phyloP scores from a whole-genome alignment of 176 grass and related monocot species.

The Cenchrus americanus region DNA sequence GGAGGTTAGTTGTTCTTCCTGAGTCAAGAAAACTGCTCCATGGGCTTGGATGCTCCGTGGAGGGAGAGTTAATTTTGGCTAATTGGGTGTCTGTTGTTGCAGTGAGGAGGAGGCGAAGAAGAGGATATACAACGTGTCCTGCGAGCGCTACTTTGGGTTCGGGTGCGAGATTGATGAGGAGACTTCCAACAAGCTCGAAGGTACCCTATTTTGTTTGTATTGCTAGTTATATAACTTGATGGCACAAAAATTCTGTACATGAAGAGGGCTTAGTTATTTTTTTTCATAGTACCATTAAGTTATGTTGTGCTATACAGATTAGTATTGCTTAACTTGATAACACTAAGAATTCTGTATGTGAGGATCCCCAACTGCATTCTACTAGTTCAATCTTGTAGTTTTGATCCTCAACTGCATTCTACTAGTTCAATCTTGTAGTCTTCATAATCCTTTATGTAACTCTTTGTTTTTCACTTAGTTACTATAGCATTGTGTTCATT shows the following conservation, averaged over 20 bases:
- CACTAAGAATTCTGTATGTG: neutral
- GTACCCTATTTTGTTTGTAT: conserved; percentile 19
- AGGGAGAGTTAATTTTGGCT: conserved; percentile 1
- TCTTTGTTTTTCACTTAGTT: too few relatives aligned
- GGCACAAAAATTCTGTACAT: too few relatives aligned
- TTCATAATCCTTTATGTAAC: too few relatives aligned
- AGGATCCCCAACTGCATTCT: too few relatives aligned
- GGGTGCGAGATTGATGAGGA: conserved; percentile 94
- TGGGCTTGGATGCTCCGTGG: neutral
- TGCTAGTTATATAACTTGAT: too few relatives aligned
- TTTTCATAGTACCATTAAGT: too few relatives aligned
- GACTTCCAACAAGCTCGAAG: conserved; percentile 91
- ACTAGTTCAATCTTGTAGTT: too few relatives aligned
- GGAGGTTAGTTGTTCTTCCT: conserved; percentile 63
- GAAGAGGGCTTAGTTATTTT: too few relatives aligned
- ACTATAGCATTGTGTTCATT: too few relatives aligned
- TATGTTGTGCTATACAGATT: neutral
- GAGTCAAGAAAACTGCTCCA: neutral
- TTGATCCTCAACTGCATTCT: too few relatives aligned
- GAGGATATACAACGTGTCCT: conserved; percentile 96
- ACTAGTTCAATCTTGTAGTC: too few relatives aligned
- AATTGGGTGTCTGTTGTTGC: conserved; percentile 17
- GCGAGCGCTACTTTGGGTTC: conserved; percentile 93
- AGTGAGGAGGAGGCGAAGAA: conserved; percentile 95
- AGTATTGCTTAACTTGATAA: neutral